Percentiles rank a stretch among this genome's conserved stretches.
Conservation (phyloP, 495 filamentous ascomycete genomes). For the Collariella sp. region DNA sequence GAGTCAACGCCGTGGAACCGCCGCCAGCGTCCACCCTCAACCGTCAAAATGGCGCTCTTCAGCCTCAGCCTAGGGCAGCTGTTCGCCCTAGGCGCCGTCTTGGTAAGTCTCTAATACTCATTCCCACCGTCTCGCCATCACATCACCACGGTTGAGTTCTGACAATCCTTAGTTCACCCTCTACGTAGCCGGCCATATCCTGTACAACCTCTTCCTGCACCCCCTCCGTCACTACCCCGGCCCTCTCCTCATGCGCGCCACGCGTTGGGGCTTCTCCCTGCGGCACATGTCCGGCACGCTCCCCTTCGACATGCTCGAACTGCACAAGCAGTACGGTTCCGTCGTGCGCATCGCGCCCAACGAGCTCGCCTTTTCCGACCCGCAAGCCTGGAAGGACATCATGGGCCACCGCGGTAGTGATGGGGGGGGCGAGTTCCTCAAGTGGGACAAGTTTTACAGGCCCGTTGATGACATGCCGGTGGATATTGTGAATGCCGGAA, state of each 20-base stretch:
- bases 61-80: slow-evolving; percentile 2
- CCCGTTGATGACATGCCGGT: slow-evolving; percentile 14
- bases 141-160: not conserved
- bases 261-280: slow-evolving; percentile 28
- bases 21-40: no score
- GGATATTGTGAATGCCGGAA: slow-evolving; percentile 26
- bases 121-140: not conserved
- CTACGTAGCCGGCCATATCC: not conserved
- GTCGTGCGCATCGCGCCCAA: slow-evolving; percentile 49
- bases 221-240: slow-evolving; percentile 45
- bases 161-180: not conserved
- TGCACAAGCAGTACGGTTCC: slow-evolving; percentile 46
- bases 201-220: slow-evolving; percentile 47
- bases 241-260: slow-evolving; percentile 35
- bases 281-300: slow-evolving; percentile 16
- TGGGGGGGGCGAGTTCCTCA: slow-evolving; percentile 25
- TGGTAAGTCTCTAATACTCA: not conserved
- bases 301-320: slow-evolving; percentile 7
- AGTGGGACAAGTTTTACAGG: slow-evolving; percentile 30
- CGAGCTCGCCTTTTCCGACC: slow-evolving; percentile 47
- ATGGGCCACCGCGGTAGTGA: slow-evolving; percentile 38
- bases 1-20: no score
- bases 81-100: not conserved
- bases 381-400: slow-evolving; percentile 50
- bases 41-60: slow-evolving; percentile 9